Base-by-base conservation (phyloP, 1,284 basidiomycete species). In the Ustilago curta region DNA sequence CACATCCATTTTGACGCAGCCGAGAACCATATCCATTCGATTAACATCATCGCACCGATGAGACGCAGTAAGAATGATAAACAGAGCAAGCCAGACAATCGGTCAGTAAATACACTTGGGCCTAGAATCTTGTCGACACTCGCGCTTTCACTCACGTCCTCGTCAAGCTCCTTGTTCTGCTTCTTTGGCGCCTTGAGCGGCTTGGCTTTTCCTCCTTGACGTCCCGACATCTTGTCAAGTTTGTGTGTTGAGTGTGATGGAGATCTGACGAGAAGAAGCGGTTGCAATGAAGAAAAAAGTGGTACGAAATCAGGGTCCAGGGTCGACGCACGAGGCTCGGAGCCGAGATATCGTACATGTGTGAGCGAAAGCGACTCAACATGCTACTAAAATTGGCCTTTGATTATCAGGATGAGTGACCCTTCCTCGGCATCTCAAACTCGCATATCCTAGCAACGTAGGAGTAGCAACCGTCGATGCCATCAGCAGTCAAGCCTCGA, bases 181-280 rank as follows among this genome's bases (percentile, higher is more conserved):
- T 82, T 82, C 73, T 82, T 82, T 11, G 75, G 70, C 37, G 76
- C 75, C 77, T 82, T 82, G 54, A 82, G 70, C 43, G 80, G 80
- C 73, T 82, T 82, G 11, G 75, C 73, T 69, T 82, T 82, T 18
- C 80, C 80, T 59, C 80, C 80, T 64, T 82, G 80, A 43, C 80
- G 78, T 21, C 78, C 77, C 48, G 78, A 78, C 80, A 82, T 82
- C 12, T 35, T 61, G 39, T 19, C 27, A 37, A 14, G 12, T 37
- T 14, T 18, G 19, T 42, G 48, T 61, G 31, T 27, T 27, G 21
- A 8, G 37, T 31, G 55, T 58, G 42, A 37, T 44, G 21, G 40
- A 53, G 23, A 47, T 27, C 9, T 23, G 9, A 18, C 23, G 47
- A 44, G 25, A 32, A 35, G 7, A 37, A 37, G 14, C 12, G 16